Evolutionary conservation across 306 rosid genomes (phyloP).

Genomic region (Glycyrrhiza uralensis): DNA sequence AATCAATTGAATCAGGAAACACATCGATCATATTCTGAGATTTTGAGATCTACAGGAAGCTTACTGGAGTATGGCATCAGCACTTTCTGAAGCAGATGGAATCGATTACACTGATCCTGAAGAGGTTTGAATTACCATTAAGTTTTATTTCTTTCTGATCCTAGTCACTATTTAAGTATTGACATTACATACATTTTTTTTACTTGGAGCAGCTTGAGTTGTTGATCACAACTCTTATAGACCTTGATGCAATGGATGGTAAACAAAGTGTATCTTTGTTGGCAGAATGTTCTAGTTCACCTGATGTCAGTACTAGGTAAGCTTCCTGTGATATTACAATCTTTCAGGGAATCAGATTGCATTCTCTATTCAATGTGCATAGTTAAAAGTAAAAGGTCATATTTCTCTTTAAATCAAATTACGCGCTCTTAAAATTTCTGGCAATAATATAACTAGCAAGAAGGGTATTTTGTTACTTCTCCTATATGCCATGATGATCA

Average conservation of each 20-base stretch:
- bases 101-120: conserved; percentile 93
- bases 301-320: conserved; percentile 85
- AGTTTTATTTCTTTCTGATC: conserved; percentile 16
- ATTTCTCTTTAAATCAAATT: not conserved
- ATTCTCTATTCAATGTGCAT: not conserved
- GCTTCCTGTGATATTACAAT: not conserved
- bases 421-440: not conserved
- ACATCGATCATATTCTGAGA: conserved; percentile 9
- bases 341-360: conserved; percentile 8
- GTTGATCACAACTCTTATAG: conserved; percentile 80
- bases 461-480: not conserved
- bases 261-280: conserved; percentile 77
- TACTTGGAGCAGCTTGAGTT: conserved; percentile 72
- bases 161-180: conserved; percentile 6
- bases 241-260: conserved; percentile 97
- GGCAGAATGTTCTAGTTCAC: conserved; percentile 90
- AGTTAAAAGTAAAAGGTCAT: conserved; percentile 11
- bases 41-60: conserved; percentile 63
- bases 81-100: conserved; percentile 95
- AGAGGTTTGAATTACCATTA: conserved; percentile 58
- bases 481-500: not conserved
- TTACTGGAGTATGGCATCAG: conserved; percentile 92
- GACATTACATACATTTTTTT: conserved; percentile 15
- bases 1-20: conserved; percentile 14
- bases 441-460: not conserved